Evolutionary conservation across 768 basidiomycete genomes (phyloP).

Genomic region (Tricholoma hemisulphureum): DNA sequence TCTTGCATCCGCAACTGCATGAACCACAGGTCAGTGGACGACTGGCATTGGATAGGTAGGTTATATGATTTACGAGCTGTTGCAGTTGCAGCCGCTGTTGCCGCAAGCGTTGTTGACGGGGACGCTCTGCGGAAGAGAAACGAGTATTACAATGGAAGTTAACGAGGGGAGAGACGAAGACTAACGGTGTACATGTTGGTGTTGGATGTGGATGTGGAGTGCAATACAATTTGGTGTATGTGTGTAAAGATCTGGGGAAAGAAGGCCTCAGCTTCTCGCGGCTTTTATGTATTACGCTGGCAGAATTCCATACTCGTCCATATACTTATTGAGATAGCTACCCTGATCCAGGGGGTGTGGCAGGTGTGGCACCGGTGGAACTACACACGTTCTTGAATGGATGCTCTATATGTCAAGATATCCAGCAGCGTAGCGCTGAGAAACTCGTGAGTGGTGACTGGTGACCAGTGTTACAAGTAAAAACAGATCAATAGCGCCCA

Average conservation of each 20-base stretch:
- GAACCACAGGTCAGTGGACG: neutral
- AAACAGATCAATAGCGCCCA: too few species aligned
- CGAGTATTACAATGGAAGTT: neutral
- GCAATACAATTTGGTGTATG: neutral
- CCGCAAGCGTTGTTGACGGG: conserved; percentile 32
- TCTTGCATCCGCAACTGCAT: conserved; percentile 20
- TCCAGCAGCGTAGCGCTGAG: too few species aligned
- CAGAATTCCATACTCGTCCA: neutral
- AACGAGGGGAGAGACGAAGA: neutral
- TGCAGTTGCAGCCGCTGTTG: conserved; percentile 24
- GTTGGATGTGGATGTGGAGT: neutral
- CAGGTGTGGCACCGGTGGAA: neutral
- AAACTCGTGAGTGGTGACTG: too few species aligned
- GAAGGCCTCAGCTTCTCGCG: neutral
- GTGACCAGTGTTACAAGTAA: too few species aligned
- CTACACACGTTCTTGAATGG: neutral
- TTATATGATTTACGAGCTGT: conserved; percentile 13
- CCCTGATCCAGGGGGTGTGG: neutral
- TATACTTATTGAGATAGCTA: neutral
- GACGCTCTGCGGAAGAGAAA: conserved; percentile 17
- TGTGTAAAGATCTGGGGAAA: neutral
- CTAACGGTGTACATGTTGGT: conserved; percentile 15
- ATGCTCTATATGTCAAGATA: too few species aligned
- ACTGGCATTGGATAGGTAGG: neutral
- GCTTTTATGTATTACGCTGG: neutral